Conservation (phyloP, 306 rosid species). For the Albizia julibrissin region DNA sequence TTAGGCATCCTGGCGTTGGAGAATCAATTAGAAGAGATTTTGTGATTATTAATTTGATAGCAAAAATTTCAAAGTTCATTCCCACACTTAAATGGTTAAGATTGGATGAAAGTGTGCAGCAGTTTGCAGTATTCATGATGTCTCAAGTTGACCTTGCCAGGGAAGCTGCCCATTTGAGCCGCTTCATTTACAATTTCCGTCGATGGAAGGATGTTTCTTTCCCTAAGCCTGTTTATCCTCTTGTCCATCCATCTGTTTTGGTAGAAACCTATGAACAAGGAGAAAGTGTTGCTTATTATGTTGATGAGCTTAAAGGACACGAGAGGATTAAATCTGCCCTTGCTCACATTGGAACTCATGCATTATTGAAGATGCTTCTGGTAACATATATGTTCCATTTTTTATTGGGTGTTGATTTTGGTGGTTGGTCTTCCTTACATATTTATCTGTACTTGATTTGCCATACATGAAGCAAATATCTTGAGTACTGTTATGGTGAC, state of each 20-base stretch:
- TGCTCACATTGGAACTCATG: constrained; percentile 90
- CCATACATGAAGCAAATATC: neutral
- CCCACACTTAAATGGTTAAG: constrained; percentile 81
- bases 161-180: constrained; percentile 93
- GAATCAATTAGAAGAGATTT: constrained; percentile 91
- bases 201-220: constrained; percentile 83
- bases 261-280: constrained; percentile 88
- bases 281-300: constrained; percentile 77
- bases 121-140: constrained; percentile 88
- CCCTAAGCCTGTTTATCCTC: constrained; percentile 89
- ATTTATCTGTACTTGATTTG: neutral
- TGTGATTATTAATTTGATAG: constrained; percentile 64
- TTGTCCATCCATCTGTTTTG: constrained; percentile 85
- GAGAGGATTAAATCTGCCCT: constrained; percentile 65
- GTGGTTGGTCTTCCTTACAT: constrained; percentile 18
- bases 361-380: constrained; percentile 88
- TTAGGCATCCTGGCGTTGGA: constrained; percentile 91
- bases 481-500: neutral
- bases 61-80: constrained; percentile 64
- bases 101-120: constrained; percentile 89
- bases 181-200: constrained; percentile 84
- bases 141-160: constrained; percentile 94
- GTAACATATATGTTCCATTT: constrained; percentile 43
- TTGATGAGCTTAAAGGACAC: constrained; percentile 76
- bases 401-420: constrained; percentile 7